These are phyloP conservation scores for Emmonsia crescens DNA, from an alignment of 2,329 filamentous ascomycete genomes.

Conservation along the genomic window DNA sequence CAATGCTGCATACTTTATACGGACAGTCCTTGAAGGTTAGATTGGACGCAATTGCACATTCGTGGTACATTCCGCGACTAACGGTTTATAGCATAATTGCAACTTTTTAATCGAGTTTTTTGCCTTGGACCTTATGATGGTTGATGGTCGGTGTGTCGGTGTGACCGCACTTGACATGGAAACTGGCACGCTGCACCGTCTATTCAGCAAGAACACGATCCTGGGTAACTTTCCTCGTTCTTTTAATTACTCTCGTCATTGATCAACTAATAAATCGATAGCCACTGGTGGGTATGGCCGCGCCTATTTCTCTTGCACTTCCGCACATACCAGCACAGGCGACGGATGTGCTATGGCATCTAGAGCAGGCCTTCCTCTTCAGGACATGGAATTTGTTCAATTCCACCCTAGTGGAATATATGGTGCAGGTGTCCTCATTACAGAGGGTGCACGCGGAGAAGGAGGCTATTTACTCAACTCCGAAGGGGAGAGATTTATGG, in stretches of 20 bases:
- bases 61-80: background rate
- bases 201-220: conserved; percentile 81
- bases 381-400: conserved; percentile 90
- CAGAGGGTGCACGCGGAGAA: conserved; percentile 83
- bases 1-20: conserved; percentile 83
- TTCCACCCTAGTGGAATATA: conserved; percentile 94
- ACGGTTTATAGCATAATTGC: conserved; percentile 54
- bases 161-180: conserved; percentile 87
- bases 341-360: conserved; percentile 92
- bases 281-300: conserved; percentile 85
- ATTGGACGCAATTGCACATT: background rate
- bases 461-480: conserved; percentile 85
- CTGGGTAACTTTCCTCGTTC: conserved; percentile 4
- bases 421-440: conserved; percentile 82
- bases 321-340: conserved; percentile 83
- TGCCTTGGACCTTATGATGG: conserved; percentile 81
- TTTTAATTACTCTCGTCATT: background rate
- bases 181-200: conserved; percentile 80
- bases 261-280: conserved; percentile 31
- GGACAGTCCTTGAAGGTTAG: conserved; percentile 62
- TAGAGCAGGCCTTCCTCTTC: conserved; percentile 79
- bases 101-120: conserved; percentile 97
- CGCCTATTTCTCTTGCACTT: conserved; percentile 87
- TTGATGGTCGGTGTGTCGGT: conserved; percentile 80
- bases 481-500: conserved; percentile 89